phyloP scores from a whole-genome alignment of 306 rosid genomes.

The Cicer judaicum region DNA sequence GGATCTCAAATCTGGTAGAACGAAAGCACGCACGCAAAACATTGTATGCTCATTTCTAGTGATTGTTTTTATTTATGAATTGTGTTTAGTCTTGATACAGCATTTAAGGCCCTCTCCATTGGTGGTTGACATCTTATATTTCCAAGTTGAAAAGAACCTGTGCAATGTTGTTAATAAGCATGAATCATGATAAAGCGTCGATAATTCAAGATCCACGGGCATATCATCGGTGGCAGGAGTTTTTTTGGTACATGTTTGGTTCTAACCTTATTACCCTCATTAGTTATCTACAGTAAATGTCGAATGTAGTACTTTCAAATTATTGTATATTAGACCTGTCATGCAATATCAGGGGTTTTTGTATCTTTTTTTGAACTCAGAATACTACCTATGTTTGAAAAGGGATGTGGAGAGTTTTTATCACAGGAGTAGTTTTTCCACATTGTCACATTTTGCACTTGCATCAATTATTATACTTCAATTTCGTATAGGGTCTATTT shows the following conservation, averaged over 20 bases:
- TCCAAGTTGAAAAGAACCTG: constrained; percentile 24
- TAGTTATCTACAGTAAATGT: constrained; percentile 7
- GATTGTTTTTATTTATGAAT: constrained; percentile 30
- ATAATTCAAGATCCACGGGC: constrained; percentile 37
- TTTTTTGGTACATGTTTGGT: constrained; percentile 13
- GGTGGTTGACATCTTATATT: constrained; percentile 37
- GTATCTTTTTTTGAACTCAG: neutral
- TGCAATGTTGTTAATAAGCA: constrained; percentile 40
- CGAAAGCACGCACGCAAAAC: neutral
- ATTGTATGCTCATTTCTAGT: constrained; percentile 30
- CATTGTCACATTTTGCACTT: neutral
- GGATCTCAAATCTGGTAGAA: constrained; percentile 7
- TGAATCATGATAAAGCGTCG: constrained; percentile 28
- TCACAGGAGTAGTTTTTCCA: neutral
- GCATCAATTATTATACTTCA: neutral
- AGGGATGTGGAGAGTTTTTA: neutral
- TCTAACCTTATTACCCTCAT: constrained; percentile 5
- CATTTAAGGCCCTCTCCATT: constrained; percentile 18
- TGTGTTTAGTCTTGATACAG: constrained; percentile 31
- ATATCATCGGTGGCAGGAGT: neutral
- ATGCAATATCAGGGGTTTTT: constrained; percentile 7
- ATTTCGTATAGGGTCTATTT: neutral
- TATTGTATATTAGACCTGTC: constrained; percentile 35
- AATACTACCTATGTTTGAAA: neutral
- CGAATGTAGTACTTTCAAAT: constrained; percentile 25